phyloP scores from a whole-genome alignment of 495 filamentous ascomycete species.

The Aspergillus sclerotiicarbonarius region DNA sequence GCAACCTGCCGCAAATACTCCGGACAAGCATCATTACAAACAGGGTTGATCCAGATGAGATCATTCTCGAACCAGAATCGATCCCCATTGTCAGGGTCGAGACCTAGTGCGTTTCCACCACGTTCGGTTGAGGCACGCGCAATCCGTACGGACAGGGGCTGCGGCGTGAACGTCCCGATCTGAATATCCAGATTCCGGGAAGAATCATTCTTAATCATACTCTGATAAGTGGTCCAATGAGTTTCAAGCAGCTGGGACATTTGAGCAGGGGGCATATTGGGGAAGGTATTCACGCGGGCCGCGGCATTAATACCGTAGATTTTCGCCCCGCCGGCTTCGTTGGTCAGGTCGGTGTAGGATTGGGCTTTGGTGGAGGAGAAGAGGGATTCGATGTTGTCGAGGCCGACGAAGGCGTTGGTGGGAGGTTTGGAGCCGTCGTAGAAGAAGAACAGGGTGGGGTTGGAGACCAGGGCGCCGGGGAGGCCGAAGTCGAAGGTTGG shows the following conservation, averaged over 20 bases:
- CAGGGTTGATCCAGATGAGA: slow-evolving; percentile 10
- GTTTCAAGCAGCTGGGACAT: slow-evolving; percentile 5
- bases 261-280: slow-evolving; percentile 4
- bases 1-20: slow-evolving; percentile 7
- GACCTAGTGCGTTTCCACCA: slow-evolving; percentile 12
- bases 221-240: slow-evolving; percentile 7
- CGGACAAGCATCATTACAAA: slow-evolving; percentile 12
- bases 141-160: slow-evolving; percentile 12
- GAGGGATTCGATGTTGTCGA: slow-evolving; percentile 11
- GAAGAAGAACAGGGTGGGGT: slow-evolving; percentile 44
- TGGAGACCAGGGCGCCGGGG: slow-evolving; percentile 8
- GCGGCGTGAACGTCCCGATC: slow-evolving; percentile 14
- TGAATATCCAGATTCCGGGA: slow-evolving; percentile 6
- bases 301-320: slow-evolving; percentile 15
- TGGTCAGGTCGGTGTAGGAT: slow-evolving; percentile 9
- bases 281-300: slow-evolving; percentile 13
- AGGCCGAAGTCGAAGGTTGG: slow-evolving; percentile 37
- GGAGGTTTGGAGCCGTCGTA: slow-evolving; percentile 50
- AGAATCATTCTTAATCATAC: slow-evolving; percentile 6
- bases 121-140: neutral
- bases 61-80: slow-evolving; percentile 17
- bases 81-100: slow-evolving; percentile 13
- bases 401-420: slow-evolving; percentile 33
- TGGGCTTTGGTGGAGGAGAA: slow-evolving; percentile 7
- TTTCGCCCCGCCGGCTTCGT: slow-evolving; percentile 11